Conservation (phyloP, 768 basidiomycete species). For the Coprinellus micaceus region DNA sequence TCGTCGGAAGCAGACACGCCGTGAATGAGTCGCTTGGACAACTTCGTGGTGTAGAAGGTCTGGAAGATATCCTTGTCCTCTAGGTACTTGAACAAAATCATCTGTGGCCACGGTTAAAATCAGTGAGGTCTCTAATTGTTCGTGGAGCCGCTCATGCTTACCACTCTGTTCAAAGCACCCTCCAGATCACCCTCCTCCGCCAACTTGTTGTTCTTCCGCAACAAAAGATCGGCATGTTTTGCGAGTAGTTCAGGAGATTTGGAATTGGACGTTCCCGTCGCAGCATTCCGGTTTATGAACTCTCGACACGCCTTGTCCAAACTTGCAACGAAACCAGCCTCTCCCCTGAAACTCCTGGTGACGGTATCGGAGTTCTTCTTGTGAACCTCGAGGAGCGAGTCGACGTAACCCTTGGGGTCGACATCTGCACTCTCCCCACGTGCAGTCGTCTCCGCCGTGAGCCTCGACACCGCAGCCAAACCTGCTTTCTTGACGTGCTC, state of each 20-base stretch:
- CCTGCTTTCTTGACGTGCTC: slow-evolving; percentile 94
- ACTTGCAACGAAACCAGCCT: slow-evolving; percentile 93
- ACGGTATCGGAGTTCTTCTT: slow-evolving; percentile 93
- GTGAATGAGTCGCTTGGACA: slow-evolving; percentile 92
- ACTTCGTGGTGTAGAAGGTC: slow-evolving; percentile 95
- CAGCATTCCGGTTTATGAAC: slow-evolving; percentile 93
- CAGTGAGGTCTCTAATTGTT: slow-evolving; percentile 19
- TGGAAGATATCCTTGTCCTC: slow-evolving; percentile 99
- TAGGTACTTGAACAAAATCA: slow-evolving; percentile 98
- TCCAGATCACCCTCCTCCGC: slow-evolving; percentile 93
- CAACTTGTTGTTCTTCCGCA: slow-evolving; percentile 97
- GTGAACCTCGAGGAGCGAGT: slow-evolving; percentile 89
- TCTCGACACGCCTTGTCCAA: slow-evolving; percentile 96
- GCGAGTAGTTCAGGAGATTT: slow-evolving; percentile 95
- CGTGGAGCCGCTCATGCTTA: slow-evolving; percentile 38
- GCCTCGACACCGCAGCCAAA: slow-evolving; percentile 75
- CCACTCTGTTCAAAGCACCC: slow-evolving; percentile 87
- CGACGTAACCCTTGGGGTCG: slow-evolving; percentile 95
- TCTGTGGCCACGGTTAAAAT: slow-evolving; percentile 48
- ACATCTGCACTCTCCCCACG: slow-evolving; percentile 56
- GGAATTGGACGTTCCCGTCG: slow-evolving; percentile 81
- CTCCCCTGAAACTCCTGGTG: slow-evolving; percentile 86
- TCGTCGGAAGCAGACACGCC: slow-evolving; percentile 95
- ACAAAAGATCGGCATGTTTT: slow-evolving; percentile 87
- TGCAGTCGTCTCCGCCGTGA: slow-evolving; percentile 61